Conservation (phyloP, 2,329 filamentous ascomycete genomes). For the Gaeumannomyces tritici region DNA sequence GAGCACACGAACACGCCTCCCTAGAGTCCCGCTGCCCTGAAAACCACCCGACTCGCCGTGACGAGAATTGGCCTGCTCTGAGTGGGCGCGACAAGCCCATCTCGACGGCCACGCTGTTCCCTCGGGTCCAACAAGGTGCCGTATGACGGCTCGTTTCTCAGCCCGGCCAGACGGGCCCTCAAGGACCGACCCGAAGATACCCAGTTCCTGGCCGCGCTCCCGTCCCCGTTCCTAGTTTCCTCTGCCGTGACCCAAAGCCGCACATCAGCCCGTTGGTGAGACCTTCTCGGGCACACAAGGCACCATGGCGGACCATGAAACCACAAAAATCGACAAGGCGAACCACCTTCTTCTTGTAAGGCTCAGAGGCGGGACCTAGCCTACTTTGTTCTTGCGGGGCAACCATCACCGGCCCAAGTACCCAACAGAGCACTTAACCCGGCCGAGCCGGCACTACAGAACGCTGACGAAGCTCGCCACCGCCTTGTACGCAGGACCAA, state of each 20-base stretch:
- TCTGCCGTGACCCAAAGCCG: background rate
- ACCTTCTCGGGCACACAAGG: constrained; percentile 3
- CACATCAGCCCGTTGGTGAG: background rate
- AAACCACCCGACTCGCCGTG: background rate
- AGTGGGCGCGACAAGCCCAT: background rate
- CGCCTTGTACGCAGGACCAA: constrained; percentile 61
- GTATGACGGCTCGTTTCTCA: background rate
- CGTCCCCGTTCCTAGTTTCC: background rate
- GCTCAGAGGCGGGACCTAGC: background rate
- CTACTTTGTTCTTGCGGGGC: background rate
- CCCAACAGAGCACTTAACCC: background rate
- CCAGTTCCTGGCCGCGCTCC: background rate
- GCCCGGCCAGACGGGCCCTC: background rate
- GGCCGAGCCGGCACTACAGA: too few relatives aligned
- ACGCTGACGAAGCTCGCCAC: background rate
- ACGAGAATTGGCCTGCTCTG: background rate
- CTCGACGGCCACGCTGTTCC: background rate
- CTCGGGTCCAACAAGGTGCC: background rate
- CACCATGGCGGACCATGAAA: constrained; percentile 50
- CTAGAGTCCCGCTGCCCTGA: background rate
- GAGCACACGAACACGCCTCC: background rate
- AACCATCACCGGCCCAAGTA: background rate
- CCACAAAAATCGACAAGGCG: constrained; percentile 62
- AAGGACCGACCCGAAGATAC: background rate
- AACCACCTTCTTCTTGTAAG: constrained; percentile 66